Base-by-base conservation (phyloP, 192 early-diverging fungal species). In the Backusella macrospora region DNA sequence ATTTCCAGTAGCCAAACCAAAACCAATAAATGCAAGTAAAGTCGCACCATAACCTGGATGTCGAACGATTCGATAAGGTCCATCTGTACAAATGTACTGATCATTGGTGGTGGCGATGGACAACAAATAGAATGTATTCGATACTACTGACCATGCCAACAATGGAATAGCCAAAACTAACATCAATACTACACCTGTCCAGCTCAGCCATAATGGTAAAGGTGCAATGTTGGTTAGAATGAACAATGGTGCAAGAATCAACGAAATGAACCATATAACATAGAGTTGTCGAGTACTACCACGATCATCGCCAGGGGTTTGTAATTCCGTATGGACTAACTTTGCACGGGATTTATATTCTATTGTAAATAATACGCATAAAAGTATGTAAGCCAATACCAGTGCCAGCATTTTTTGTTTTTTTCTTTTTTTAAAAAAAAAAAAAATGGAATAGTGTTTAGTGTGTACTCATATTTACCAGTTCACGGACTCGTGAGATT, bases 1-100 rank as follows among this genome's bases (percentile, higher is more conserved):
- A 48, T 82, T 80, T 21, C 72, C 42, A 1, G 68, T 62, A 4
- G 73, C 62, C 6, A 82, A 59, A 8, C 62, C 81, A 49, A 82
- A 82, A 6, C 81, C 81, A 65, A 63, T 18, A 74, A 78, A 82
- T 9, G 71, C 68, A 8, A 82, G 5, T 14, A 80, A 16, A 38
- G 72, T 71, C 18, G 78, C 78, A 5, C 72, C 2, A 44, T 80
- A 82, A 15, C 78, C 78, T 21, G 81, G 81, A 68, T 82, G 81
- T 34, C 81, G 75, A 39, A 82, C 62, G 34, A 73, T 13, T 70
- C 68, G 76, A 40, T 82, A 82, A 6, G 81, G 81, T 0, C 78
- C 78, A 68, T 67, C 75, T n/a, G 72, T 72, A 38, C 73, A 77
- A 38, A 70, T 70, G 39, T 52, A 82, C 59, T 77, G 72, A 52